Base-by-base conservation (phyloP, 192 early-diverging fungal genomes). In the Chytriomyces sp. region DNA sequence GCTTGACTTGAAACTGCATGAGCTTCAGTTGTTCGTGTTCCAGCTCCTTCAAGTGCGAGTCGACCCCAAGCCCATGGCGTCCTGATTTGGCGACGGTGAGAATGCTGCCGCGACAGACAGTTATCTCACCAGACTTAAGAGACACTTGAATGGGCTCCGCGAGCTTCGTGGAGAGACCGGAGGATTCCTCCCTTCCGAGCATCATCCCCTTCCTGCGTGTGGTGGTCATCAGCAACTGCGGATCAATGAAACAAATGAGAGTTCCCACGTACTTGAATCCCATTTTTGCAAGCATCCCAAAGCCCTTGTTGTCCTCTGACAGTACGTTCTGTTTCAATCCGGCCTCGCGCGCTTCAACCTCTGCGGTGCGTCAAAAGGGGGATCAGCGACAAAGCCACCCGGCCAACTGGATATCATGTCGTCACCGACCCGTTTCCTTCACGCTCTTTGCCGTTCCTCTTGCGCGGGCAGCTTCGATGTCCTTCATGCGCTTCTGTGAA, bases 221-320 rank as follows among this genome's bases (percentile, higher is more conserved):
- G 34, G 8, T 0, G 17, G n/a, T 14, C 19, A 38, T 52, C 25
- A 52, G 38, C n/a, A 19, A 39, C 55, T 39, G 58, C 52, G 1
- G 55, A 8, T 39, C 25, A 2, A 59, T 19, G 14, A 33, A 10
- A 67, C 41, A 69, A 28, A 0, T 3, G 26, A 53, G 52, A 39
- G 37, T 12, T 33, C 12, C 22, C 12, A 61, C 75, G 5, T 52
- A 80, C 79, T 72, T 74, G 73, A 61, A 81, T n/a, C 76, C 79
- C 66, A 81, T 60, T 63, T 81, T 81, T 5, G 52, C 66, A 38
- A 81, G 40, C 79, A 81, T 70, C 44, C 65, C 34, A 38, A 81
- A 78, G 30, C 79, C 79, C 41, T 77, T 81, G 52, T 81, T 78
- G 3, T 81, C 79, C 26, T 72, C 73, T 0, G 34, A n/a, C 19